A percentile compares a stretch with the other conserved stretches of the same genome.
These are phyloP conservation scores for Alisma plantagoaquatica DNA, from an alignment of 106 monocot genomes.

Conservation along the genomic window DNA sequence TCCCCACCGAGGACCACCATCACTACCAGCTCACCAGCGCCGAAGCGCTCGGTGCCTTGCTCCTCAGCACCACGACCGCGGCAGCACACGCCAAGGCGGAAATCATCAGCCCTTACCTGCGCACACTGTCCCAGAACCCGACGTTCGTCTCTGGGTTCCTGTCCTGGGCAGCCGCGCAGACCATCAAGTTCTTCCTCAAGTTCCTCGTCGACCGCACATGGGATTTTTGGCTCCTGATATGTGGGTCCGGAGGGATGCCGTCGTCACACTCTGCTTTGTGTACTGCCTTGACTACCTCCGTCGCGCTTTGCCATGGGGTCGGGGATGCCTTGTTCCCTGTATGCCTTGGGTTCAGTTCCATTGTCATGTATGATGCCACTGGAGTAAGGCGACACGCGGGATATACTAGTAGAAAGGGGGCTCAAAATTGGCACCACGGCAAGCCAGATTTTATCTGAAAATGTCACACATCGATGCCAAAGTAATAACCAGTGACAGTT, in stretches of 20 bases:
- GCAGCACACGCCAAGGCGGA: conserved; percentile 32
- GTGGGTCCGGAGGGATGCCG: conserved; percentile 79
- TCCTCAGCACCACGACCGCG: conserved; percentile 48
- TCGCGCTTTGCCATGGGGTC: conserved; percentile 65
- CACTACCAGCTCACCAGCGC: no score
- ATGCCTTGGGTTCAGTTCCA: conserved; percentile 70
- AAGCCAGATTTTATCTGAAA: no score
- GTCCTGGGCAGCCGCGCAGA: conserved; percentile 71
- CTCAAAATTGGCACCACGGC: no score
- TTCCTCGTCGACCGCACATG: conserved; percentile 67
- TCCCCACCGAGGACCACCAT: no score
- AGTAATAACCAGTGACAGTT: no score
- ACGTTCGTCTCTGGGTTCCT: conserved; percentile 71
- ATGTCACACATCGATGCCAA: no score
- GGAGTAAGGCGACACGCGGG: conserved; percentile 79
- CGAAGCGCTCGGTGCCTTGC: no score
- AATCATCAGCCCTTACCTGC: conserved; percentile 50
- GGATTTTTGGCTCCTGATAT: conserved; percentile 54
- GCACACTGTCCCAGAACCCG: conserved; percentile 46
- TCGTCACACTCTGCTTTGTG: conserved; percentile 79
- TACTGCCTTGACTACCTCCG: conserved; percentile 57
- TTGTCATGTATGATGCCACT: conserved; percentile 87
- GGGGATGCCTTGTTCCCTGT: conserved; percentile 71
- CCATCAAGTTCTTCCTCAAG: conserved; percentile 49
- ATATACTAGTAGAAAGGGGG: no score